phyloP scores from a whole-genome alignment of 2,329 filamentous ascomycete species.

The Curvularia verruculosa region DNA sequence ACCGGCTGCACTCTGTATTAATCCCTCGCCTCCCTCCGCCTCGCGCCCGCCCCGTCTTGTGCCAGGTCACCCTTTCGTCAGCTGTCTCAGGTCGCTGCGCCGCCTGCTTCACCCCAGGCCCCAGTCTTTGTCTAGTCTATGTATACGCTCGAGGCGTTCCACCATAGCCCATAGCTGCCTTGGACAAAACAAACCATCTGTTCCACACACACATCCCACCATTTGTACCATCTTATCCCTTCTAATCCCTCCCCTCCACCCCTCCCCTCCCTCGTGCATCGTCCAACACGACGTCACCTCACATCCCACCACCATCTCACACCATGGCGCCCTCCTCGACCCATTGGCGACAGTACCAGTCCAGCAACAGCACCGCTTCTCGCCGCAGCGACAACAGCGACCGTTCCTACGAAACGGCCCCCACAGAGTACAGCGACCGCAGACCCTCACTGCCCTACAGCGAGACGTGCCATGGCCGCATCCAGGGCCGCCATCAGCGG shows the following conservation, averaged over 20 bases:
- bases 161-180: conserved; percentile 16
- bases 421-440: conserved; percentile 44
- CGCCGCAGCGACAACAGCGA: conserved; percentile 32
- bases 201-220: conserved; percentile 5
- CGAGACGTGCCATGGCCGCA: conserved; percentile 41
- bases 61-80: conserved; percentile 37
- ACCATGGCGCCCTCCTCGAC: conserved; percentile 45
- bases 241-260: no score
- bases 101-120: conserved; percentile 25
- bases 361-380: conserved; percentile 42
- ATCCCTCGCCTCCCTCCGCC: conserved; percentile 24
- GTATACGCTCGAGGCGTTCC: conserved; percentile 26
- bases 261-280: no score
- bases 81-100: conserved; percentile 32
- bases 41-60: conserved; percentile 30
- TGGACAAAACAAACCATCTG: conserved; percentile 19
- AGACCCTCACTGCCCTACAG: conserved; percentile 37
- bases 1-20: conserved; percentile 22
- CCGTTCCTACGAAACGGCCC: conserved; percentile 43
- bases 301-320: conserved; percentile 10
- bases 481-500: conserved; percentile 32
- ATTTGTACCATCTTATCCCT: conserved; percentile 4
- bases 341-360: conserved; percentile 42
- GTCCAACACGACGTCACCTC: background rate
- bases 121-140: conserved; percentile 20